Evolutionary conservation across 2,329 filamentous ascomycete species (phyloP).

Genomic region (Pestalotiopsis sp.): DNA sequence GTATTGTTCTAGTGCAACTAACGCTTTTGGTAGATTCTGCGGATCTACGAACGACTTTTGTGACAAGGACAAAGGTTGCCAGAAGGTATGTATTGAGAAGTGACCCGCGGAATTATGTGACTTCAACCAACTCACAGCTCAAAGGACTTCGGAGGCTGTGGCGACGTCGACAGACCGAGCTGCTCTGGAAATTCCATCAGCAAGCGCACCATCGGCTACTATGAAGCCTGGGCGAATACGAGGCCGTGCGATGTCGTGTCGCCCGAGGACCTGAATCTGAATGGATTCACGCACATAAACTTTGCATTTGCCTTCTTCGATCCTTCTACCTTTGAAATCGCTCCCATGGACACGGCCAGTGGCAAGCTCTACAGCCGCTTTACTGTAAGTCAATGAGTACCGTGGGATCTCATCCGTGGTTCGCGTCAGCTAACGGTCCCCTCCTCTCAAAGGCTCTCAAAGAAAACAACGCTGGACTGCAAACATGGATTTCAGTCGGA

Average conservation of each 20-base stretch:
- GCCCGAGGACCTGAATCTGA: slow-evolving; percentile 8
- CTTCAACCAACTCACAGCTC: no score
- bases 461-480: slow-evolving; percentile 16
- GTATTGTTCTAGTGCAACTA: not conserved
- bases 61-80: not conserved
- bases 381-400: slow-evolving; percentile 13
- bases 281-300: slow-evolving; percentile 34
- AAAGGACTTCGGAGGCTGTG: not conserved
- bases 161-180: not conserved
- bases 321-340: slow-evolving; percentile 24
- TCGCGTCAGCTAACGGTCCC: no score
- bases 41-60: slow-evolving; percentile 16
- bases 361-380: slow-evolving; percentile 26
- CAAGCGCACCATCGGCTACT: slow-evolving; percentile 33
- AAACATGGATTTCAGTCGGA: slow-evolving; percentile 34
- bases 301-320: slow-evolving; percentile 44
- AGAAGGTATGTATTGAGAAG: not conserved
- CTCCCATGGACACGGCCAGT: slow-evolving; percentile 23
- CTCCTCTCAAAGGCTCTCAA: not conserved
- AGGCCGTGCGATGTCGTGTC: slow-evolving; percentile 19
- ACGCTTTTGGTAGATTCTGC: not conserved
- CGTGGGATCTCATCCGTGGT: no score
- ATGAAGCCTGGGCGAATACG: slow-evolving; percentile 30
- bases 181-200: slow-evolving; percentile 1
- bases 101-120: no score